Percentiles rank a stretch among this genome's conserved stretches.
These are phyloP conservation scores for Pestalotiopsis sp. DNA, from an alignment of 2,329 filamentous ascomycete genomes.

Conservation along the genomic window DNA sequence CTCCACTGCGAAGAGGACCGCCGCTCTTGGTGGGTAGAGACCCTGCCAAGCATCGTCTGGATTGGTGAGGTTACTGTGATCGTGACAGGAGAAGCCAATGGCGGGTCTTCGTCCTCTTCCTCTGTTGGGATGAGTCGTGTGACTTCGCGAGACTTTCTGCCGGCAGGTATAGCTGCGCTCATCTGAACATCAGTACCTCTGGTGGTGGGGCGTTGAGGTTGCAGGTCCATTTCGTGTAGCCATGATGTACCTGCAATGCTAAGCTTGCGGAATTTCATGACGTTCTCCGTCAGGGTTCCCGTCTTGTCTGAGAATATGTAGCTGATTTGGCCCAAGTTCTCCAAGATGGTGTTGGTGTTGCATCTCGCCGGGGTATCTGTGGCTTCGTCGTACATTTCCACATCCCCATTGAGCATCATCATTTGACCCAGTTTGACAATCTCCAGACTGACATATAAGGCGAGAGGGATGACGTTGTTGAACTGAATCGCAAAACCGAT, in stretches of 20 bases:
- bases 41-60: slow-evolving; percentile 8
- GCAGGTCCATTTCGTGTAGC: slow-evolving; percentile 78
- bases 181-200: neutral
- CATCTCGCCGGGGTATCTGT: slow-evolving; percentile 86
- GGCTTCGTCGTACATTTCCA: slow-evolving; percentile 88
- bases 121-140: slow-evolving; percentile 11
- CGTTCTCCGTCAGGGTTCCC: slow-evolving; percentile 89
- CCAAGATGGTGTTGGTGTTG: slow-evolving; percentile 92
- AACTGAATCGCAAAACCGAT: slow-evolving; percentile 95
- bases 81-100: slow-evolving; percentile 21
- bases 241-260: slow-evolving; percentile 88
- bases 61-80: slow-evolving; percentile 27
- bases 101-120: slow-evolving; percentile 15
- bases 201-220: slow-evolving; percentile 13
- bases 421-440: slow-evolving; percentile 81
- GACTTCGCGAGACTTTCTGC: slow-evolving; percentile 15
- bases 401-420: slow-evolving; percentile 76
- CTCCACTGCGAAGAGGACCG: slow-evolving; percentile 36
- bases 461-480: slow-evolving; percentile 91
- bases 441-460: slow-evolving; percentile 89
- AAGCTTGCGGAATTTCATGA: slow-evolving; percentile 94
- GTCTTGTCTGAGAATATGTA: slow-evolving; percentile 96
- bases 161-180: neutral
- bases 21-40: slow-evolving; percentile 21
- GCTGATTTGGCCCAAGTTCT: slow-evolving; percentile 87